Conservation (phyloP, 2,329 filamentous ascomycete species). For the Stagonosporopsis rhizophila region DNA sequence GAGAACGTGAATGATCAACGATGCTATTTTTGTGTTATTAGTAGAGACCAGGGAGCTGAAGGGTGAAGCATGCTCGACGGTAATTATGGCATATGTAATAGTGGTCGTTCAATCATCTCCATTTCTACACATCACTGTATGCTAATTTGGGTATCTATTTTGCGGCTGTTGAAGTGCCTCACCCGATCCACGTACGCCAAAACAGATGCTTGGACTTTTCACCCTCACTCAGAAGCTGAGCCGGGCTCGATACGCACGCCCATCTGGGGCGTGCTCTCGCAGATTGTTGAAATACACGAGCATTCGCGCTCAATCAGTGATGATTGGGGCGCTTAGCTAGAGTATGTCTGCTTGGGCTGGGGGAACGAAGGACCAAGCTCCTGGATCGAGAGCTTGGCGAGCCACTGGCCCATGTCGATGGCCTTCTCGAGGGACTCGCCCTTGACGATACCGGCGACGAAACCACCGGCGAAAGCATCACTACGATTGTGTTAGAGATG, state of each 20-base stretch:
- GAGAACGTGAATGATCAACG: no score
- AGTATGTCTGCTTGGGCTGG: conserved; percentile 51
- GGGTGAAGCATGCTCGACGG: no score
- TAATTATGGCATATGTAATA: no score
- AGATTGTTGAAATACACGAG: conserved; percentile 53
- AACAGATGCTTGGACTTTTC: conserved; percentile 16
- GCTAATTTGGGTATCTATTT: conserved; percentile 28
- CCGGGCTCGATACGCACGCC: conserved; percentile 16
- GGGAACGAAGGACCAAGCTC: conserved; percentile 89
- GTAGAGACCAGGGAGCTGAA: no score
- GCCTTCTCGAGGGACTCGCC: conserved; percentile 79
- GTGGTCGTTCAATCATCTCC: background rate
- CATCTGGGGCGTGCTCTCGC: conserved; percentile 29
- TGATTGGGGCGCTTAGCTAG: conserved; percentile 39
- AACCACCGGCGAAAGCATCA: conserved; percentile 95
- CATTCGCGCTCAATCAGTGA: conserved; percentile 38
- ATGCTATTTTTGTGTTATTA: no score
- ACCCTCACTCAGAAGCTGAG: background rate
- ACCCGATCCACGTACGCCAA: conserved; percentile 13
- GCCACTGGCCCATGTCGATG: conserved; percentile 95
- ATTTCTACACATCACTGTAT: conserved; percentile 3
- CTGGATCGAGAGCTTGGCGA: conserved; percentile 91
- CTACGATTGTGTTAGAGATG: conserved; percentile 51
- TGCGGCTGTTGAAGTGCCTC: conserved; percentile 31
- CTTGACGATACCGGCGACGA: conserved; percentile 86